These are phyloP conservation scores for Volvox carteri DNA, from an alignment of 163 green algal genomes.

Conservation along the genomic window DNA sequence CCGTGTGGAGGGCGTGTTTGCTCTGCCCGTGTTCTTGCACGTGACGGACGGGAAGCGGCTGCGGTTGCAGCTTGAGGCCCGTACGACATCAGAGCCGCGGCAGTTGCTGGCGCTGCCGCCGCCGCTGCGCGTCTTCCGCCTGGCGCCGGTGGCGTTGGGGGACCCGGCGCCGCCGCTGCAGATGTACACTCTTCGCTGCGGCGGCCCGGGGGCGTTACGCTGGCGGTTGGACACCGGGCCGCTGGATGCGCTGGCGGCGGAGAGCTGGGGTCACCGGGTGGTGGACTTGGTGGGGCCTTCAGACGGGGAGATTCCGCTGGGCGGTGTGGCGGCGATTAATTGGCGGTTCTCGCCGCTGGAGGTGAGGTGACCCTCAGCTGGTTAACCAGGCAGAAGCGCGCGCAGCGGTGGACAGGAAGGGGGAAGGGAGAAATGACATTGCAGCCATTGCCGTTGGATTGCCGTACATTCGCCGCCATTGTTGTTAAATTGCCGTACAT, in stretches of 20 bases:
- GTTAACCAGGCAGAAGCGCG: too few species aligned
- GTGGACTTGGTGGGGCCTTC: conserved; percentile 48
- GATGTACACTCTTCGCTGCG: conserved; percentile 75
- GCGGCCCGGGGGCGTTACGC: conserved; percentile 62
- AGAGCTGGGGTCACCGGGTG: conserved; percentile 72
- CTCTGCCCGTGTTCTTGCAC: conserved; percentile 75
- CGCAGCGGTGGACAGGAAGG: too few species aligned
- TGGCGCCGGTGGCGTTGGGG: conserved; percentile 73
- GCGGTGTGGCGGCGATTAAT: conserved; percentile 62
- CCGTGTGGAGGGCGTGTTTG: conserved; percentile 62
- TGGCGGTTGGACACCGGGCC: conserved; percentile 72
- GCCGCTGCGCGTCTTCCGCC: conserved; percentile 56
- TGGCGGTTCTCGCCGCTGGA: conserved; percentile 79
- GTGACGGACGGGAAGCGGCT: conserved; percentile 77
- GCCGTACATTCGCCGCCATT: too few species aligned
- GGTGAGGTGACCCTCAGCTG: too few species aligned
- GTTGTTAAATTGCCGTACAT: too few species aligned
- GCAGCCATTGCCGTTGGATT: too few species aligned
- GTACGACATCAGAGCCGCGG: conserved; percentile 56
- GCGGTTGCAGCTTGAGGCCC: conserved; percentile 70
- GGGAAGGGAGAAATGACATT: too few species aligned
- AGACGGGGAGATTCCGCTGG: conserved; percentile 64
- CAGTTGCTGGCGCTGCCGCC: conserved; percentile 60
- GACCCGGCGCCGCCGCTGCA: conserved; percentile 73
- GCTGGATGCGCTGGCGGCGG: conserved; percentile 56